Evolutionary conservation across 768 basidiomycete species (phyloP).

Genomic region (Podaxis sp.): DNA sequence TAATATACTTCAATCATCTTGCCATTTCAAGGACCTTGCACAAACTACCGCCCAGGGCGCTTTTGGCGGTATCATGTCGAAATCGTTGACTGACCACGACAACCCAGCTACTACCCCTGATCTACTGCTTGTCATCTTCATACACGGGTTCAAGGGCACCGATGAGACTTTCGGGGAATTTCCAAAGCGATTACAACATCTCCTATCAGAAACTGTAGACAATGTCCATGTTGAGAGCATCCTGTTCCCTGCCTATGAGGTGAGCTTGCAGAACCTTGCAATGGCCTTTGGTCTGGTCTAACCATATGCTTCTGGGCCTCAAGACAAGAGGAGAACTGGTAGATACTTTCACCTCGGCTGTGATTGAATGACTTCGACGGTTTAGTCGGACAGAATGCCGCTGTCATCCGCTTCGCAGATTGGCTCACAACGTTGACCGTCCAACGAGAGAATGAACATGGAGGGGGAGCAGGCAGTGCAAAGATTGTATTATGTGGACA

Average conservation of each 20-base stretch:
- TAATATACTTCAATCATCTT: neutral
- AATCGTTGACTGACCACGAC: neutral
- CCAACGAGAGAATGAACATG: slow-evolving; percentile 77
- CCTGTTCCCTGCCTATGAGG: slow-evolving; percentile 92
- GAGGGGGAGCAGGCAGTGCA: slow-evolving; percentile 74
- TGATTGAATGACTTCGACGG: neutral
- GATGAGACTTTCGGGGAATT: slow-evolving; percentile 78
- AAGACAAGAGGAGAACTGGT: slow-evolving; percentile 92
- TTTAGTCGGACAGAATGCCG: slow-evolving; percentile 43
- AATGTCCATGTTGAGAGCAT: slow-evolving; percentile 64
- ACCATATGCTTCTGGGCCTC: neutral
- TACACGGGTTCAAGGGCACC: slow-evolving; percentile 69
- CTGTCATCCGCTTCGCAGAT: slow-evolving; percentile 84
- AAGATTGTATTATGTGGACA: slow-evolving; percentile 90
- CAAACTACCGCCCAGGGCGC: neutral
- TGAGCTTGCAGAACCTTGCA: slow-evolving; percentile 28
- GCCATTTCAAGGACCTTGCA: neutral
- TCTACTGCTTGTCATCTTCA: slow-evolving; percentile 69
- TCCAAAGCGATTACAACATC: slow-evolving; percentile 75
- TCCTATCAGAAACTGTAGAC: slow-evolving; percentile 64
- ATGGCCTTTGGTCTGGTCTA: slow-evolving; percentile 10
- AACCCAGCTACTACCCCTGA: slow-evolving; percentile 32
- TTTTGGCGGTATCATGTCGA: neutral
- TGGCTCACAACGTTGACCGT: slow-evolving; percentile 91
- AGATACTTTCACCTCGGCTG: slow-evolving; percentile 25